Percentiles rank a stretch among this genome's conserved stretches.
These are phyloP conservation scores for Colletotrichum ledebouriae DNA, from an alignment of 2,329 filamentous ascomycete species.

Conservation along the genomic window DNA sequence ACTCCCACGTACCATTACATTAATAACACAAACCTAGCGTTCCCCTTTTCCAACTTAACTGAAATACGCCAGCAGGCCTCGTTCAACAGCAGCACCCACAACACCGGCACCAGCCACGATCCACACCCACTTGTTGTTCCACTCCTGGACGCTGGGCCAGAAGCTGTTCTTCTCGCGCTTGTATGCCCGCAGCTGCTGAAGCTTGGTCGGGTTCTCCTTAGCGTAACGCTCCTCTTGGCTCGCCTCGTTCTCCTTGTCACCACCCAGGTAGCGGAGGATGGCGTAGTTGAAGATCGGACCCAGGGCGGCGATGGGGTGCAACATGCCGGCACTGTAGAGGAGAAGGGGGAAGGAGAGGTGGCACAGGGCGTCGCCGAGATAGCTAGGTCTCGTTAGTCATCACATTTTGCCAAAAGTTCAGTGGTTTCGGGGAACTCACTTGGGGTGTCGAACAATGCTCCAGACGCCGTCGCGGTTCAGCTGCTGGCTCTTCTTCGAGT, in stretches of 20 bases:
- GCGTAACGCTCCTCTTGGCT: slow-evolving; percentile 66
- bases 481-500: slow-evolving; percentile 52
- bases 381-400: slow-evolving; percentile 54
- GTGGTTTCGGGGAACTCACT: slow-evolving; percentile 59
- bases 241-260: slow-evolving; percentile 67
- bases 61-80: slow-evolving; percentile 32
- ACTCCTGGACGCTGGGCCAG: slow-evolving; percentile 66
- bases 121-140: slow-evolving; percentile 70
- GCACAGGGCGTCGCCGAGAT: slow-evolving; percentile 71
- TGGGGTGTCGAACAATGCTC: slow-evolving; percentile 72
- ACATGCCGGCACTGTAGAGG: slow-evolving; percentile 66
- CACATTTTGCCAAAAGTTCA: not conserved
- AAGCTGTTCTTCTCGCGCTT: slow-evolving; percentile 69
- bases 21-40: not conserved
- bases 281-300: slow-evolving; percentile 70
- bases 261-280: slow-evolving; percentile 69
- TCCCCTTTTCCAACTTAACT: not conserved
- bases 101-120: slow-evolving; percentile 63
- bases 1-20: not conserved
- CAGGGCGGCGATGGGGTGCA: slow-evolving; percentile 67
- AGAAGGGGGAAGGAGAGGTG: slow-evolving; percentile 71
- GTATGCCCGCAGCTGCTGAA: slow-evolving; percentile 65
- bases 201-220: slow-evolving; percentile 63
- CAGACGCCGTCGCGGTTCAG: slow-evolving; percentile 68
- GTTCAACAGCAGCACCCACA: slow-evolving; percentile 62